Base-by-base conservation (phyloP, 1,284 basidiomycete species). In the Ceratobasidium theobromae region DNA sequence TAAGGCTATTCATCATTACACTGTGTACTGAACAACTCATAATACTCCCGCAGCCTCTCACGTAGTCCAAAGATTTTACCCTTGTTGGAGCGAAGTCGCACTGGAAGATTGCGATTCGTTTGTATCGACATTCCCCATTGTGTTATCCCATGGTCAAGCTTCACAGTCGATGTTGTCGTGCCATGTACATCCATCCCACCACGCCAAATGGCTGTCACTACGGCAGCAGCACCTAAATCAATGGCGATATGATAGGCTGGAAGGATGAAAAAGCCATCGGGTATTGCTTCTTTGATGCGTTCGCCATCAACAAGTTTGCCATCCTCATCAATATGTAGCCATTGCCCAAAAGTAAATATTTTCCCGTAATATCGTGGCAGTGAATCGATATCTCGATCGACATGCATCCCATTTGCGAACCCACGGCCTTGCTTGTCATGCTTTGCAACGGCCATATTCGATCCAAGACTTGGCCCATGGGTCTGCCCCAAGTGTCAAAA, bases 401-500 rank as follows among this genome's bases (percentile, higher is more conserved):
- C 18, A 12, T 57, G 54, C 38, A 45, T 45, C 16, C 40, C 27
- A 23, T 57, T 57, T 4, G 54, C 54, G 32, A 57, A 57, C 16
- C 38, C 35, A 21, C 14, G 3, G 9, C 54, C 54, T 1, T 46
- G 8, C 4, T 32, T 8, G 27, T 57, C 54, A 27, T 45, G 40
- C 54, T 27, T 40, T 1, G 40, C 27, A 16, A 45, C 41, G 8
- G 54, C 35, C 54, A 57, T 57, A n/a, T 57, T 57, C 11, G 54
- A 40, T 1, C 54, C 54, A n/a, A 57, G 27, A 25, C 54, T 57
- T 9, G 54, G 54, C 6, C 54, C 54, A 21, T 57, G 54, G 11
- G 27, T 28, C 54, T 57, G 16, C 5, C 12, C 11, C 21, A 23
- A 14, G 3, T 12, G 25, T 53, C 14, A 38, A 4, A 35, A 38